Evolutionary conservation across 345 rosid genomes (phyloP), one percentile per base, ranked within the genome.

Genomic region (Arabis hirsuta): DNA sequence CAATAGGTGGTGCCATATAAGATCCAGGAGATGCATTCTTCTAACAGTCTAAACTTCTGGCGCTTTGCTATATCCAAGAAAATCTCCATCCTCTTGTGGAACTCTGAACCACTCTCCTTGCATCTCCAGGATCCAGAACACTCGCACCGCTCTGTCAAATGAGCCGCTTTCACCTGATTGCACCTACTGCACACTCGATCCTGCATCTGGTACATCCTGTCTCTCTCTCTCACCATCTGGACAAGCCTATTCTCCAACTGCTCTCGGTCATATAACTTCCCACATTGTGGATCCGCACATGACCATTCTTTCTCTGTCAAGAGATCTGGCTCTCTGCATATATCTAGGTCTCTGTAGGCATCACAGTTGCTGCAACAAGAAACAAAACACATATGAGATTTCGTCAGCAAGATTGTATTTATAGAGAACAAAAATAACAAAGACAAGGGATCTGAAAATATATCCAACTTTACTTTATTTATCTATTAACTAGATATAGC

Each of bases 151-250:
- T 89, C 90, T 29, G 92, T 78, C 71, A 93, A 75, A 82, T 93
- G 96, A 31, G 87, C 88, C 2, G 90, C 94, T 82, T 93, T 93
- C 79, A 93, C 92, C 69, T 88, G 98, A 73, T 86, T 88, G 82
- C 97, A 93, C 82, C 94, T 79, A 19, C 62, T 62, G 82, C 96
- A 91, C 52, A 84, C 82, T 54, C 91, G 87, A 76, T 94, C 98
- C 78, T 90, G 97, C 76, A 91, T 81, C 64, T 91, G 97, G 81
- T 90, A 91, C 56, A 87, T 81, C 7, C 88, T 85, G 52, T 91
- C 98, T 79, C 91, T 76, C 73, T 89, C 91, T 62, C 91, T 80
- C 51, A 88, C 95, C 52, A 89, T 89, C 79, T 94, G 92, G 50
- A 94, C 82, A 78, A 94, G 97, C n/a, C 85, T 78, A 60, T 83